Conservation (phyloP, 441 rosid genomes). For the Populus tomentosa region DNA sequence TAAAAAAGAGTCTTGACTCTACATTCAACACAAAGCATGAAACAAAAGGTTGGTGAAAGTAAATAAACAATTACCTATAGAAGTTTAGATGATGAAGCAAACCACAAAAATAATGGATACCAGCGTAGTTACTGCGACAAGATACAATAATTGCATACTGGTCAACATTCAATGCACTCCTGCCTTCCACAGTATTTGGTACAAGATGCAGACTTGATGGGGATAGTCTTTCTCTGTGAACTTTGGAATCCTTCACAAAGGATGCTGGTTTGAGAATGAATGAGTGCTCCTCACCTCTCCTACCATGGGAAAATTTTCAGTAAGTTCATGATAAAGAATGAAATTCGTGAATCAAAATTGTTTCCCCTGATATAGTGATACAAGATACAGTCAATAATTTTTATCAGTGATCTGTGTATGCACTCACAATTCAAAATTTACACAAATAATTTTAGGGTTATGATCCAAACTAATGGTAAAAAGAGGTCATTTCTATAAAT, state of each 20-base stretch:
- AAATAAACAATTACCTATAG: conserved; percentile 11
- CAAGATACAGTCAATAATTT: neutral
- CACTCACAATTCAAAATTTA: neutral
- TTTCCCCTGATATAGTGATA: neutral
- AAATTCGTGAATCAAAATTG: neutral
- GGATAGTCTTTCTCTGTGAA: conserved; percentile 44
- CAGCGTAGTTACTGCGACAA: conserved; percentile 87
- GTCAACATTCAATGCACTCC: conserved; percentile 42
- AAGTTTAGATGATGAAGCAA: conserved; percentile 17
- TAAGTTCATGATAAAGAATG: conserved; percentile 13
- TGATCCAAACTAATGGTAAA: neutral
- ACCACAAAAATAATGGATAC: conserved; percentile 28
- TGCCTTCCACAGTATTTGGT: conserved; percentile 47
- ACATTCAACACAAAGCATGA: conserved; percentile 17
- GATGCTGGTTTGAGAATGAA: conserved; percentile 82
- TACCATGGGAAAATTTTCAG: conserved; percentile 30
- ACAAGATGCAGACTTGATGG: conserved; percentile 41
- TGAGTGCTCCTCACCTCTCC: conserved; percentile 99
- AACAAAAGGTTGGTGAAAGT: conserved; percentile 10
- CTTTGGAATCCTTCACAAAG: conserved; percentile 55
- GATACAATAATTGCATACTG: conserved; percentile 87
- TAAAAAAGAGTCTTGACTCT: conserved; percentile 94
- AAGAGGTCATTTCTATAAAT: neutral
- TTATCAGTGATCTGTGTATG: neutral
- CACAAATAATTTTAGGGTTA: neutral